Evolutionary conservation across 1,284 basidiomycete genomes (phyloP), one percentile per base, ranked within the genome.

Genomic region (Moniliophthora roreri): DNA sequence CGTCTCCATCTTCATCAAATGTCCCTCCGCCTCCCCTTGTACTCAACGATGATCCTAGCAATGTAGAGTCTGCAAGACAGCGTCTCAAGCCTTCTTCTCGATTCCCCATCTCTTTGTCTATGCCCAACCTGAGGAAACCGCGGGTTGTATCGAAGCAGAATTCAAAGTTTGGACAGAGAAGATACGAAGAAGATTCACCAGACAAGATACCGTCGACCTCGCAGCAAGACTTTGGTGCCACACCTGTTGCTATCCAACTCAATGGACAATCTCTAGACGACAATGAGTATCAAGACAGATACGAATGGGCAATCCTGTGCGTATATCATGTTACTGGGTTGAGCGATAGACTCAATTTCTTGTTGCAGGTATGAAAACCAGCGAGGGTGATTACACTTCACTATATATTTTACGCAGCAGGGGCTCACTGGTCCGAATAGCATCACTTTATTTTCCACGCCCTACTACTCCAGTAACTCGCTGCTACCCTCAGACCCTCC

Each of bases 401-500:
- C 32, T 48, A 16, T 45, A 18, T 51, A 47, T 32, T 53, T 63
- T 26, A 56, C 54, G 48, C n/a, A 53, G 9, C 11, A 7, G 11
- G 16, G 13, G 44, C 47, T 53, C 16, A 51, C 47, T 15, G 49
- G 18, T 52, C 18, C 36, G 44, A 44, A 18, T 58, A 89, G 89
- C 7, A 66, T 85, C 57, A 90, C 84, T 23, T 48, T 89, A n/a
- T 88, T 89, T 66, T 89, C 86, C 18, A 78, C 78, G 0, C 80
- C 85, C 0, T 81, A 85, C 61, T 92, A 91, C 63, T 91, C 90
- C 8, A 74, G 73, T 21, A 72, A 80, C 20, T 84, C 85, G 15
- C 75, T 92, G 21, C 76, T 92, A 18, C 87, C 88, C 0, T 73
- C 72, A 40, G 90, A 91, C 62, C 89, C 90, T n/a, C 77, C 81